phyloP scores from a whole-genome alignment of 2,329 filamentous ascomycete genomes.

The Trichoderma pleuroti region DNA sequence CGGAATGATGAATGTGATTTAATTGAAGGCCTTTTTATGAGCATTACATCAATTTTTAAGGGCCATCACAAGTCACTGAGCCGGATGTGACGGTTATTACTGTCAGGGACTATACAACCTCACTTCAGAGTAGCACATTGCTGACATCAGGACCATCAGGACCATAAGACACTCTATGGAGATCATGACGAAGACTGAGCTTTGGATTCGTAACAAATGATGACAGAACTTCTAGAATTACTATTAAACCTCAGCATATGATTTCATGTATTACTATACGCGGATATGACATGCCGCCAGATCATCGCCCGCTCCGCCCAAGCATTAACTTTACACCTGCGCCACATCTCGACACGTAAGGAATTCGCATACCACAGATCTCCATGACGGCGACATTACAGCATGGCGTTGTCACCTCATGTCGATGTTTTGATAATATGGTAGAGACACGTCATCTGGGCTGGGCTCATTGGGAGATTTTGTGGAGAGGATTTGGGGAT shows the following conservation, averaged over 20 bases:
- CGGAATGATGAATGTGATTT: not conserved
- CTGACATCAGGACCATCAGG: not conserved
- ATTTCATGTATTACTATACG: not conserved
- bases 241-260: not conserved
- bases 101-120: not conserved
- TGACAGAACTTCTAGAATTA: not conserved
- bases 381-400: constrained; percentile 6
- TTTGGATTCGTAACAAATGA: not conserved
- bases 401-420: constrained; percentile 1
- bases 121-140: not conserved
- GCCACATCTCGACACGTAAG: constrained; percentile 4
- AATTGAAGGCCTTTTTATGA: not conserved
- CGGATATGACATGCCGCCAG: not conserved
- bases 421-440: not conserved
- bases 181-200: not conserved
- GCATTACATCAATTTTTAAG: not conserved
- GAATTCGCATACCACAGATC: not conserved
- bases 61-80: not conserved
- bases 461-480: not conserved
- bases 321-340: constrained; percentile 9
- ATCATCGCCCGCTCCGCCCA: not conserved
- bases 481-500: not conserved
- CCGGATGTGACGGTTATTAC: not conserved
- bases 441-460: not conserved
- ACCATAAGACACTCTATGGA: not conserved